A percentile compares a stretch with the other conserved stretches of the same genome.
Evolutionary conservation across 345 rosid genomes (phyloP).

Genomic region (Eucalyptus cloeziana): DNA sequence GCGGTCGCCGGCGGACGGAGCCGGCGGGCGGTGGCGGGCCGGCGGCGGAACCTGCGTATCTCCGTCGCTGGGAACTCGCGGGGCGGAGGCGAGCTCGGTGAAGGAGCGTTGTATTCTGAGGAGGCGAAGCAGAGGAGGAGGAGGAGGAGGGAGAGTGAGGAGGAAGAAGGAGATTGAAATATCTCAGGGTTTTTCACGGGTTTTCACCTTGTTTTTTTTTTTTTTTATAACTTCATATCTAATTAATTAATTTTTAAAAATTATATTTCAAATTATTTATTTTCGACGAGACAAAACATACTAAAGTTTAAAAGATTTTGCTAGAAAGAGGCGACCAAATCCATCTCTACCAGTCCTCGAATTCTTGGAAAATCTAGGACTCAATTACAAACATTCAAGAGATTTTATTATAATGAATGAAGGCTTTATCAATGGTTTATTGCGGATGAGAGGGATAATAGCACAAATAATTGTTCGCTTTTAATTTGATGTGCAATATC

Average conservation of each 20-base stretch:
- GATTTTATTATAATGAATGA: neutral
- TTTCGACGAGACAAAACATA: accelerated
- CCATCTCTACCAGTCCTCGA: neutral
- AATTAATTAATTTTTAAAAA: neutral
- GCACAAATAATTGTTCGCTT: neutral
- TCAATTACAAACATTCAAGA: neutral
- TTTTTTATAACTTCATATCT: no score
- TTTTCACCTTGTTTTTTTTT: neutral
- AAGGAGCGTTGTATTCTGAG: neutral
- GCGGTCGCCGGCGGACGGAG: neutral
- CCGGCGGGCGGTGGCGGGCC: neutral
- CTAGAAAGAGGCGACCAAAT: neutral
- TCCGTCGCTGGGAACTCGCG: neutral
- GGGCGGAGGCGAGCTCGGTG: neutral
- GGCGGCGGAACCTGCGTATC: neutral
- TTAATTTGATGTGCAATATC: no score
- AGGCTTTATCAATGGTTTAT: no score
- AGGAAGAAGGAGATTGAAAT: neutral
- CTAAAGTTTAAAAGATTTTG: neutral
- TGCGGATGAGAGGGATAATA: no score
- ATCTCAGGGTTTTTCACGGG: neutral
- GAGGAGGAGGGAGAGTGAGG: neutral
- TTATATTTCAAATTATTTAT: neutral
- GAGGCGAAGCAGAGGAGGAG: neutral
- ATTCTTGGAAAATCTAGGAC: neutral